Evolutionary conservation across 2,329 filamentous ascomycete genomes (phyloP), one percentile per base, ranked within the genome.

Genomic region (Penicillium nordicum): DNA sequence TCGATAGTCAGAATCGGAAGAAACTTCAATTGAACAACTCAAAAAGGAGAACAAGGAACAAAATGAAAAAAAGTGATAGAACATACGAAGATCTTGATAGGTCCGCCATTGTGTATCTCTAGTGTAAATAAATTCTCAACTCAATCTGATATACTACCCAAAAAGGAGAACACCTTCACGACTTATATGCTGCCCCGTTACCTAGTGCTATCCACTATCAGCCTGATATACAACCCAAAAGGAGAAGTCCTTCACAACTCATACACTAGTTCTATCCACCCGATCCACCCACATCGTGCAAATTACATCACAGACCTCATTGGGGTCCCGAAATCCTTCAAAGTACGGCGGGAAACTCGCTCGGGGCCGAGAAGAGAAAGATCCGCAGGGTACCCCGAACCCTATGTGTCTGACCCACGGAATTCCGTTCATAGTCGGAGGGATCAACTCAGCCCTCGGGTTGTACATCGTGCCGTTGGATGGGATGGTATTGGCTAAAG

Each of bases 31-130:
- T 9, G 21, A 9, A 21, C 8, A 16, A 5, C 29, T 3, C 1
- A 36, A 53, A 14, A 16, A 29, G 16, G 34, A 14, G 29, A 21
- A 23, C 32, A 32, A 48, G n/a, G 11, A 29, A 16, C 8, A 37
- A 4, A 21, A 29, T 11, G 27, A 44, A 27, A 38, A 38, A 11
- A 45, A 21, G 12, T 21, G 5, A 46, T 27, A 44, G 41, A 37
- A 47, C 56, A 23, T 55, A 55, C 56, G 41, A 50, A 36, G 34
- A 41, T 50, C 25, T 29, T 50, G 40, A 37, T 53, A 40, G 23
- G 29, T 30, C 41, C 16, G 56, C 51, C 52, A 58, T 58, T 1
- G 11, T 54, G 30, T 32, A 25, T 25, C 25, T 32, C n/a, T 27
- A 30, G 42, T 44, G 25, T n/a, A 44, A 30, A 30, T 21, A 12